Conservation (phyloP, 768 basidiomycete genomes). For the Auriculariales sp. region DNA sequence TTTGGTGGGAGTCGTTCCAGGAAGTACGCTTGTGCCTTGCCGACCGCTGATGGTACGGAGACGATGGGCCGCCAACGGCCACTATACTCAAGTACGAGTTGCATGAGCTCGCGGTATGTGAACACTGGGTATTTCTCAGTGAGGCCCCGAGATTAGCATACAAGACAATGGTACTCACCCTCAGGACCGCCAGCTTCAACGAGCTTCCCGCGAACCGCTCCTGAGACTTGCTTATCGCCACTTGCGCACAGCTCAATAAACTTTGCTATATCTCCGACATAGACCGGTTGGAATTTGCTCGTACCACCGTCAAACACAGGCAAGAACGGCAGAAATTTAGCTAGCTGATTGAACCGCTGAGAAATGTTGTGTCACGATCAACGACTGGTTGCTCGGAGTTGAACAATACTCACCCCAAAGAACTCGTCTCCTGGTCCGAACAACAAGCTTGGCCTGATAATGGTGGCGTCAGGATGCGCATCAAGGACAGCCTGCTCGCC, state of each 20-base stretch:
- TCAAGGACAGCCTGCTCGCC: conserved; percentile 42
- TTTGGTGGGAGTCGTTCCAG: conserved; percentile 49
- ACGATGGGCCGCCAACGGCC: conserved; percentile 40
- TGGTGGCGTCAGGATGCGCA: conserved; percentile 34
- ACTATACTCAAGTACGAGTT: conserved; percentile 41
- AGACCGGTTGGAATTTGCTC: conserved; percentile 58
- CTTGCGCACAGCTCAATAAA: conserved; percentile 45
- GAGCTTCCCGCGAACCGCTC: conserved; percentile 26
- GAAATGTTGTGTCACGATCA: background rate
- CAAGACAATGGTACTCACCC: conserved; percentile 23
- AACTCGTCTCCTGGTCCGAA: conserved; percentile 69
- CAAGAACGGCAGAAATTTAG: conserved; percentile 47
- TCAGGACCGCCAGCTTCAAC: conserved; percentile 36
- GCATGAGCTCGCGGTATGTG: conserved; percentile 54
- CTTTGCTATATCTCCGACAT: conserved; percentile 50
- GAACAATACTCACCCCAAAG: conserved; percentile 38
- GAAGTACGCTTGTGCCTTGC: conserved; percentile 48
- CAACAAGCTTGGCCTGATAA: conserved; percentile 57
- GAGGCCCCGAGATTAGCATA: conserved; percentile 6
- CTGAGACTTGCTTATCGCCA: conserved; percentile 22
- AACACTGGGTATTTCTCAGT: conserved; percentile 28
- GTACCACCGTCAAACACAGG: conserved; percentile 66
- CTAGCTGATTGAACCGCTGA: conserved; percentile 49
- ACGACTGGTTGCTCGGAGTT: background rate
- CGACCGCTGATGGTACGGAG: conserved; percentile 47